Base-by-base conservation (phyloP, 345 rosid species). In the Turnera subulata region DNA sequence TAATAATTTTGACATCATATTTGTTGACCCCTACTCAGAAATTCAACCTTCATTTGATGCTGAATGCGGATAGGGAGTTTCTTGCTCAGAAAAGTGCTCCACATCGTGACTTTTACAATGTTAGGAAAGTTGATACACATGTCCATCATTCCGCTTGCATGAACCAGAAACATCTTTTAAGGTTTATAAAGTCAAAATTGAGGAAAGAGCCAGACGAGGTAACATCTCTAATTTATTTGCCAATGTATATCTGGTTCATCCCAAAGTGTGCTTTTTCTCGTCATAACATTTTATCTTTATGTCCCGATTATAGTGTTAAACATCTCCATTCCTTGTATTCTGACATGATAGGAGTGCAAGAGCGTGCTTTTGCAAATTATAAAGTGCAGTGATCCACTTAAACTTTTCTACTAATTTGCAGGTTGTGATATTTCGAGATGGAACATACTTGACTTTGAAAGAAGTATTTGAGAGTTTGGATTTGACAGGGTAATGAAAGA, bases 51-150 rank as follows among this genome's bases (percentile, higher is more conserved):
- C 99, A 94, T 74, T 80, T 94, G 89, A 94, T 90, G 97, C 93
- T 94, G 63, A 94, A 94, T 73, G 85, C 99, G 70, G 99, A 94
- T 67, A 78, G 73, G 78, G 99, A 94, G 63, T 94, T 94, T 70
- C 84, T 94, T 37, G 97, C 93, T 62, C 99, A 94, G 79, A 94
- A 94, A 69, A 94, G 99, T 73, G 99, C 99, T 50, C 97, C 99
- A 1, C 99, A 90, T 73, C 96, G 99, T 51, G 99, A 94, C 76
- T 94, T 94, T 46, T 94, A 94, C 66, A 94, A 94, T 46, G 97
- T 94, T 19, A 85, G 99, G 70, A 94, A 94, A 78, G 99, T 94
- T 53, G 99, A 94, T 76, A 94, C 97, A 2, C 97, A 94, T 68
- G 95, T 94, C 56, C 99, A 94, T 71, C 97, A 94, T 64, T 94